phyloP scores from a whole-genome alignment of 2,329 filamentous ascomycete genomes.

The Talaromyces verruculosus region DNA sequence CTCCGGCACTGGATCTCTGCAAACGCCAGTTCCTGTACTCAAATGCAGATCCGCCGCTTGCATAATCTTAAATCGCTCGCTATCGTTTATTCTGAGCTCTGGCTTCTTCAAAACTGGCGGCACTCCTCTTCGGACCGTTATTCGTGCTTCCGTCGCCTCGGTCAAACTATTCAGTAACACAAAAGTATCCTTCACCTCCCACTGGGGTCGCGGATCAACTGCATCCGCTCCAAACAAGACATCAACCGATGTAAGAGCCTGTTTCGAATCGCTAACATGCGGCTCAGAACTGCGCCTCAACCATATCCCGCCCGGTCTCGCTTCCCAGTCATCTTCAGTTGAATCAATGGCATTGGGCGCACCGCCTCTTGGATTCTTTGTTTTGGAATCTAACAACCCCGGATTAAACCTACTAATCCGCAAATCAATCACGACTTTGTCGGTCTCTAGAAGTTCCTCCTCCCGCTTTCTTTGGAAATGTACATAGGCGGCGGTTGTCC shows the following conservation, averaged over 20 bases:
- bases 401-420: constrained; percentile 73
- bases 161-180: constrained; percentile 66
- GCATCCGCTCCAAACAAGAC: constrained; percentile 88
- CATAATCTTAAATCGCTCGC: constrained; percentile 96
- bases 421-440: constrained; percentile 78
- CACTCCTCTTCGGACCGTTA: constrained; percentile 75
- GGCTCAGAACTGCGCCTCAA: constrained; percentile 71
- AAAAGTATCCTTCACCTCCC: constrained; percentile 74
- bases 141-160: constrained; percentile 65
- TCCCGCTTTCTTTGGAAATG: constrained; percentile 82
- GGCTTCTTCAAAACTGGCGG: constrained; percentile 66
- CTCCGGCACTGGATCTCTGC: constrained; percentile 80
- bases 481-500: constrained; percentile 75
- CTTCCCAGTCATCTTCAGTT: constrained; percentile 70
- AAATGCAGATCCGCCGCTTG: constrained; percentile 93
- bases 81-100: constrained; percentile 74
- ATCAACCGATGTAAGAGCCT: constrained; percentile 76
- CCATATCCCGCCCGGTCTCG: constrained; percentile 75
- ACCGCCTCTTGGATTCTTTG: constrained; percentile 26
- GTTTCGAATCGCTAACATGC: constrained; percentile 71
- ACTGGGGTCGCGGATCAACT: constrained; percentile 81
- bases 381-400: constrained; percentile 30
- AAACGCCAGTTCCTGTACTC: constrained; percentile 81
- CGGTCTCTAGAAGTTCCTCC: constrained; percentile 71
- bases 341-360: constrained; percentile 58